Base-by-base conservation (phyloP, 2,329 filamentous ascomycete species). In the Aspergillus oerlinghausenensis region DNA sequence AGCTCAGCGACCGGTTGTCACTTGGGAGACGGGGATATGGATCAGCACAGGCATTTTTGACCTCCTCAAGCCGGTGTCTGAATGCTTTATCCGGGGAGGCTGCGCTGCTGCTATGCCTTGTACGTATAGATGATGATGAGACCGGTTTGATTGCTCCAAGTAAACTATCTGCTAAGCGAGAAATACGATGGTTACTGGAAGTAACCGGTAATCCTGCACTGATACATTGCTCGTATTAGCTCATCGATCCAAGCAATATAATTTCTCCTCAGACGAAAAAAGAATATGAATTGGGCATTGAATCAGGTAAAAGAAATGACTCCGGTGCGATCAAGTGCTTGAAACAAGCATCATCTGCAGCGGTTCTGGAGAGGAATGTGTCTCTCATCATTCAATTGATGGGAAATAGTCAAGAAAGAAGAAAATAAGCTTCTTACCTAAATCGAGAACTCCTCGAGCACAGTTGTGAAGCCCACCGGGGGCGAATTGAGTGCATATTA, bases 261-360 rank as follows among this genome's bases (percentile, higher is more conserved):
- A 8, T 4, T 11, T 45, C 11, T 35, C 23, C 4, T 17, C 51
- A 1, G 4, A 17, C 52, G n/a, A 19, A 50, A 38, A 0, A 26
- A 4, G 3, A 40, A 1, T 28, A 47, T 47, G 40, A 45, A 26
- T 49, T 35, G 52, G 23, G 42, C 28, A 26, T 51, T 25, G 52
- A 45, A 63, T 66, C 63, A 68, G 62, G 59, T 40, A 55, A 60
- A 58, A 53, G 50, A 49, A 55, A 60, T 40, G 58, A 51, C 54
- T 68, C 64, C 69, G 52, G 62, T 63, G 71, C 58, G 63, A 67
- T 69, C 75, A 84, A 77, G 73, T 75, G 75, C 74, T 75, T 72
- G 73, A 63, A 56, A 63, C 69, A 70, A 77, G 76, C 77, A 79
- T 86, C 83, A 84, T 82, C 82, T 83, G 84, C 84, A 87, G 84